Evolutionary conservation across 1,284 basidiomycete species (phyloP), one percentile per base, ranked within the genome.

Genomic region (Mrakiaceae sp.): DNA sequence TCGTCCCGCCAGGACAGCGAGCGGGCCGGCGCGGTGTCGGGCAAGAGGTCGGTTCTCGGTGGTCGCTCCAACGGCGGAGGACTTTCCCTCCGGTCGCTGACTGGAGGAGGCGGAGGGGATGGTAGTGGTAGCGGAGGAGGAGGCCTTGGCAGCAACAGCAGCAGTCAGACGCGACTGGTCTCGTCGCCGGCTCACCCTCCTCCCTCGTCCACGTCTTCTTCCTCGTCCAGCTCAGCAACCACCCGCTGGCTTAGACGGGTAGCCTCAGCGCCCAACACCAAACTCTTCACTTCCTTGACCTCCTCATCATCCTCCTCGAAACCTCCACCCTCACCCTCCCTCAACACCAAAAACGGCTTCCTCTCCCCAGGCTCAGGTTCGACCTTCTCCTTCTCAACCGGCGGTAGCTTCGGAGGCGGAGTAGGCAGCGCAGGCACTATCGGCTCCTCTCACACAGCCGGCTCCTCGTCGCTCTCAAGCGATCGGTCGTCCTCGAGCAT

Each of bases 221-320:
- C 51, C 14, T 64, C 59, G 51, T 44, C 47, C 61, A 46, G 66
- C 56, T 73, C 72, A 4, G 74, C 75, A 1, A 87, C 89, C 7
- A 82, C 86, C 59, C 84, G 91, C 44, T 92, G 96, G 76, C 84
- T 98, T 51, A 86, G 95, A 60, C 85, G 95, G 51, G 95, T 98
- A 55, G 92, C 94, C 1, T 96, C 92, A 39, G 94, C 94, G 2
- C 95, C 95, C 2, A 98, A 98, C 74, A 87, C 92, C 58, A 98
- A 98, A 53, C 80, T 97, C 27, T 93, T 95, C 74, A 79, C 81
- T 57, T 70, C 70, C 48, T 67, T 95, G 74, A 79, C 81, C 58
- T 70, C 70, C 48, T 67, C 70, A 47, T 70, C 68, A 0, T 46
- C 63, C 6, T 67, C 60, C 47, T 76, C 83, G 56, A 76, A 79